These are phyloP conservation scores for Castanospermum australe DNA, from an alignment of 306 rosid genomes.

Conservation along the genomic window DNA sequence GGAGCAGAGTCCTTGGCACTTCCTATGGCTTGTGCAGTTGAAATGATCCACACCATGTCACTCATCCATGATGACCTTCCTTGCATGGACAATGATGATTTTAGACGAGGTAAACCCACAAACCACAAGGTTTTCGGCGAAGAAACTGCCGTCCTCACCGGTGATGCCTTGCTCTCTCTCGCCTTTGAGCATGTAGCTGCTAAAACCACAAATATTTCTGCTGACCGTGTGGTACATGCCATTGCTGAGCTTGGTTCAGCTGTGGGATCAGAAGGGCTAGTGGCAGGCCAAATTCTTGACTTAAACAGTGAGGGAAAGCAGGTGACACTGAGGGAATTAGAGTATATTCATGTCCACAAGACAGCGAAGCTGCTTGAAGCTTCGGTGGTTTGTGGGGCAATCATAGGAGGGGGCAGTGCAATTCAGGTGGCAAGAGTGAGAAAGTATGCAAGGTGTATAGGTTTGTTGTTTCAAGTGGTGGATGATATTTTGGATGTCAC, in stretches of 20 bases:
- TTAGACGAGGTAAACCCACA: conserved; percentile 24
- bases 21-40: conserved; percentile 39
- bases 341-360: conserved; percentile 39
- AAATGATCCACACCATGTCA: conserved; percentile 38
- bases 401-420: conserved; percentile 35
- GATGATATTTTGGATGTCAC: conserved; percentile 44
- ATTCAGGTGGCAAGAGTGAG: conserved; percentile 31
- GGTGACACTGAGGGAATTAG: conserved; percentile 25
- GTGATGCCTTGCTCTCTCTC: conserved; percentile 37
- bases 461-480: conserved; percentile 44
- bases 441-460: conserved; percentile 35
- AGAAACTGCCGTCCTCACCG: conserved; percentile 20
- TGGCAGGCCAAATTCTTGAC: conserved; percentile 44
- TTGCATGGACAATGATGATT: conserved; percentile 44
- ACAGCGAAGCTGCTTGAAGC: conserved; percentile 38
- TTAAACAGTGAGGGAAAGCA: conserved; percentile 11
- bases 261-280: conserved; percentile 36
- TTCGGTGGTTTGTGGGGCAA: conserved; percentile 36
- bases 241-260: conserved; percentile 38
- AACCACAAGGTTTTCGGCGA: conserved; percentile 40
- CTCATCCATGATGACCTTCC: conserved; percentile 44
- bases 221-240: conserved; percentile 18
- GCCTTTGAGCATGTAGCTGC: conserved; percentile 33
- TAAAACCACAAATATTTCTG: conserved; percentile 1
- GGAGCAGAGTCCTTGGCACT: conserved; percentile 31